Evolutionary conservation across 345 rosid species (phyloP).

Genomic region (Hibiscus mutabilis): DNA sequence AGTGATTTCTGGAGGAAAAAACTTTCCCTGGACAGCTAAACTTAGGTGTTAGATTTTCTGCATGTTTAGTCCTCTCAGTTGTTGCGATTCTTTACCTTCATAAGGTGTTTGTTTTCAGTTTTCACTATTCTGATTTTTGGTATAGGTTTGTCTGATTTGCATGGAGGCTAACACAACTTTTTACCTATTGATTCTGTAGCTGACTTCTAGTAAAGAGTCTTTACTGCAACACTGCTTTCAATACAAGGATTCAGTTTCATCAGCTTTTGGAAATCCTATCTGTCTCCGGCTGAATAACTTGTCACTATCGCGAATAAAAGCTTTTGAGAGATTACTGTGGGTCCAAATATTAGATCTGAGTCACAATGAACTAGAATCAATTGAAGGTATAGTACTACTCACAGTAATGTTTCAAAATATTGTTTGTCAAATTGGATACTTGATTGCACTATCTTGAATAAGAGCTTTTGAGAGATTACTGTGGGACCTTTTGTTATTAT

Average conservation of each 20-base stretch:
- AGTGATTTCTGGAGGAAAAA: background rate
- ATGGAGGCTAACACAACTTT: conserved; percentile 2
- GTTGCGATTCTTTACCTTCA: background rate
- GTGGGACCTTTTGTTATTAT: background rate
- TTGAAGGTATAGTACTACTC: conserved; percentile 60
- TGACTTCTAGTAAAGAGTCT: conserved; percentile 47
- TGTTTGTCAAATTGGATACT: background rate
- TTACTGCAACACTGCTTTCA: conserved; percentile 45
- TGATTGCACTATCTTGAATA: too few species aligned
- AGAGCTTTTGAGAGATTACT: too few species aligned
- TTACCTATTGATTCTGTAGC: conserved; percentile 52
- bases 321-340: conserved; percentile 67
- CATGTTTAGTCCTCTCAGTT: background rate
- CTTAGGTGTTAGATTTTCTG: background rate
- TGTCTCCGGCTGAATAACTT: conserved; percentile 65
- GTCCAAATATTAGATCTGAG: conserved; percentile 90
- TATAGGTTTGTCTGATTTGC: background rate
- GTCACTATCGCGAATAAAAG: conserved; percentile 62
- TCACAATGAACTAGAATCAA: conserved; percentile 68
- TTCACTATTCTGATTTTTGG: background rate
- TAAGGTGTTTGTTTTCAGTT: background rate
- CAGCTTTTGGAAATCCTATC: conserved; percentile 20
- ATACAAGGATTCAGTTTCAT: conserved; percentile 29
- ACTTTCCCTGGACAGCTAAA: background rate
- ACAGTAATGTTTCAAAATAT: background rate